Conservation (phyloP, 2,329 filamentous ascomycete species). For the Monosporascus sp. region DNA sequence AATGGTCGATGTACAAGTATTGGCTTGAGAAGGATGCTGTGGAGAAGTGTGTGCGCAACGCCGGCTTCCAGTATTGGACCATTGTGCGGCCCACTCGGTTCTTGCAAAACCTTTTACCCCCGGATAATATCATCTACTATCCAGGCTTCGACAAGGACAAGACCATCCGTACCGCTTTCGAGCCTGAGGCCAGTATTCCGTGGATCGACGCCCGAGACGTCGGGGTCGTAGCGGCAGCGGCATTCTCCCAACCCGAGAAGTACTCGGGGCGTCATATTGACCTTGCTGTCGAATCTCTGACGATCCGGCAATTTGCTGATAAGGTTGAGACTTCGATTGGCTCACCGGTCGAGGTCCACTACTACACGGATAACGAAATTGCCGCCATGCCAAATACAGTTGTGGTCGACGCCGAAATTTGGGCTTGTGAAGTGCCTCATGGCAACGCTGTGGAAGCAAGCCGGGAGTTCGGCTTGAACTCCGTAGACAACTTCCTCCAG, state of each 20-base stretch:
- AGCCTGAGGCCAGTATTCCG: not conserved
- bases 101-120: not conserved
- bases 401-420: too few relatives aligned
- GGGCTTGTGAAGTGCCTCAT: too few relatives aligned
- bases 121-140: not conserved
- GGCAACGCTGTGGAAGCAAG: too few relatives aligned
- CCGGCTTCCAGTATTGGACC: not conserved
- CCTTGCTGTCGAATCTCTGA: not conserved
- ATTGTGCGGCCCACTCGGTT: not conserved
- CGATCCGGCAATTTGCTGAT: not conserved
- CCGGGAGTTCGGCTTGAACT: too few relatives aligned
- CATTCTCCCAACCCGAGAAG: not conserved
- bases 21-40: not conserved
- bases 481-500: too few relatives aligned
- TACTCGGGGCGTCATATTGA: not conserved
- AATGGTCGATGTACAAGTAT: not conserved
- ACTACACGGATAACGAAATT: too few relatives aligned
- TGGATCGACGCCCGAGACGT: not conserved
- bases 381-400: too few relatives aligned
- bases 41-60: not conserved
- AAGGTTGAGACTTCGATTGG: not conserved
- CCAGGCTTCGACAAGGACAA: not conserved
- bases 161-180: not conserved
- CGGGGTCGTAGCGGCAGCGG: not conserved
- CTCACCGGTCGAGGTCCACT: too few relatives aligned